Evolutionary conservation across 176 grass and related monocot genomes (phyloP), one percentile per base, ranked within the genome.

Genomic region (Zoysia pacifica): DNA sequence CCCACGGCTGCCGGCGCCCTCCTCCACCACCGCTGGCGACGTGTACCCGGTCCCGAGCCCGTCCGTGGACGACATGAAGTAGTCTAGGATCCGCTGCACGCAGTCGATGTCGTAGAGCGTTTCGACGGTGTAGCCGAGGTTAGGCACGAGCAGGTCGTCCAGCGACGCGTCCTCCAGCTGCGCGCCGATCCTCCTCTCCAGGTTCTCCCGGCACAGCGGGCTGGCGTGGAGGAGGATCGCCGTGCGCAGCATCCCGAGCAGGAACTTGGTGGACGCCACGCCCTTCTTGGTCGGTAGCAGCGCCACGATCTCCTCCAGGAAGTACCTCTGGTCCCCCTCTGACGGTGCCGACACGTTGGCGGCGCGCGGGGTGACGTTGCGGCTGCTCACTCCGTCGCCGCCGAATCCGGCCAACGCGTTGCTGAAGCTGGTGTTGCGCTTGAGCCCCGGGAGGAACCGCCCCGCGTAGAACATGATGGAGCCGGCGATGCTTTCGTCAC

Each of bases 261-360:
- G 82, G 63, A 91, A 93, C 62, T 83, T 93, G 16, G 91, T 97
- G 43, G 91, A 87, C 9, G 86, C 79, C 20, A 91, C 94, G 55
- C 91, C 91, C 80, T 93, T 97, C 70, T 91, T 88, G 8, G 81
- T 53, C 6, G 94, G 94, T 61, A 97, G 85, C 79, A 97, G 87
- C 46, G 82, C 81, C 62, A 97, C 91, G 65, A 91, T 97, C 89
- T 97, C 94, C 86, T 97, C 94, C 70, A 97, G 84, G 71, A 97
- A 93, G 81, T 89, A 78, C 79, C 86, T 91, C 84, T 93, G 86
- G 81, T 97, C 94, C 44, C 79, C 78, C 61, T 89, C 86, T 6
- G 86, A 97, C 43, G 86, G 51, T 45, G 84, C 79, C 3, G 89
- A 81, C 59, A 90, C 81, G 64, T 40, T 81, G 19, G 84, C 78